These are phyloP conservation scores for Aspergillus haitiensis DNA, from an alignment of 495 filamentous ascomycete species.

Conservation along the genomic window DNA sequence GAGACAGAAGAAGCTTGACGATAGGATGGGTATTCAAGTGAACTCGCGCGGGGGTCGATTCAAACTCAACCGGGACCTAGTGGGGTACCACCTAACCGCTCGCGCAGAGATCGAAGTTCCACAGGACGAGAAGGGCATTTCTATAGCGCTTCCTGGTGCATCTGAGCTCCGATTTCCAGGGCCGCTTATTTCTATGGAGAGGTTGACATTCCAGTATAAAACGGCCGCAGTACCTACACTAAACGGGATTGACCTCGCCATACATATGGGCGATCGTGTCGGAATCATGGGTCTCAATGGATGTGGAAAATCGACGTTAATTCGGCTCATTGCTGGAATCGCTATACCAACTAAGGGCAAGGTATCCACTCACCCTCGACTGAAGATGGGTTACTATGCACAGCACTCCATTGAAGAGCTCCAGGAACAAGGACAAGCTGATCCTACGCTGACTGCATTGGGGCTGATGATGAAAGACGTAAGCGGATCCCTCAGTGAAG, in stretches of 20 bases:
- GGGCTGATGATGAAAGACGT: conserved; percentile 52
- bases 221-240: conserved; percentile 42
- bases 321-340: conserved; percentile 54
- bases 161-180: conserved; percentile 73
- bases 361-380: conserved; percentile 60
- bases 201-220: conserved; percentile 60
- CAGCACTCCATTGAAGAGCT: conserved; percentile 73
- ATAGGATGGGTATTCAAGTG: conserved; percentile 72
- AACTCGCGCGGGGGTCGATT: conserved; percentile 68
- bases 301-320: conserved; percentile 70
- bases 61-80: conserved; percentile 73
- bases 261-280: conserved; percentile 68
- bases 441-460: conserved; percentile 61
- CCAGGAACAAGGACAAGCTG: conserved; percentile 44
- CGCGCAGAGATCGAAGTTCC: conserved; percentile 71
- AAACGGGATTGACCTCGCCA: conserved; percentile 59
- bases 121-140: conserved; percentile 58
- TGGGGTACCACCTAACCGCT: conserved; percentile 55
- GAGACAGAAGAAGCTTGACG: conserved; percentile 77
- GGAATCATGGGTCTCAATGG: conserved; percentile 75
- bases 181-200: conserved; percentile 66
- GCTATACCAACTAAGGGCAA: conserved; percentile 51
- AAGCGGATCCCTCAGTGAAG: conserved; percentile 55
- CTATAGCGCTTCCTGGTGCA: conserved; percentile 58
- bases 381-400: conserved; percentile 72